Conservation (phyloP, 306 rosid species). For the Vigna trinervia region DNA sequence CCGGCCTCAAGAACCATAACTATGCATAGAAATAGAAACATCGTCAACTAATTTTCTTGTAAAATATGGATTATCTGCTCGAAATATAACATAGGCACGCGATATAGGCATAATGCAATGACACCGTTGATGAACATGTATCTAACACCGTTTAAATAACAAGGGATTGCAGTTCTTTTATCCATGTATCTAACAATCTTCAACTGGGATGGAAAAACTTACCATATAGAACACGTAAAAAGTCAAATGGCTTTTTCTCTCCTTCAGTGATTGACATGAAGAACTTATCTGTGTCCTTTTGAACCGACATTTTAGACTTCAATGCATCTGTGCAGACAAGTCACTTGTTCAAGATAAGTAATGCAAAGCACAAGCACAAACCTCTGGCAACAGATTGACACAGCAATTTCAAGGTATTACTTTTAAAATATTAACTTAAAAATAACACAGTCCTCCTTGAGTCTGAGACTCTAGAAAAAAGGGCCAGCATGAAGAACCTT, state of each 20-base stretch:
- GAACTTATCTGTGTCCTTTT: constrained; percentile 48
- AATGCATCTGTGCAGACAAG: constrained; percentile 53
- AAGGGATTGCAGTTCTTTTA: not conserved
- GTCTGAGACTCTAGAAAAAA: not conserved
- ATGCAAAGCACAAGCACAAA: not conserved
- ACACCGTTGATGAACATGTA: too few species aligned
- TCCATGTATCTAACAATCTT: constrained; percentile 25
- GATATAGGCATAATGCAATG: constrained; percentile 9
- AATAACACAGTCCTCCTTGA: not conserved
- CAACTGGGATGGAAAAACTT: constrained; percentile 10
- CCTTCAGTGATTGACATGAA: constrained; percentile 49
- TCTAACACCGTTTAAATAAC: not conserved
- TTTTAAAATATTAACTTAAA: not conserved
- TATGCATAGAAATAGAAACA: not conserved
- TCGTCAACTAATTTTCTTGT: not conserved
- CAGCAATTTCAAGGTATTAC: not conserved
- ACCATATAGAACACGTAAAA: constrained; percentile 54
- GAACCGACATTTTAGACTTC: constrained; percentile 46
- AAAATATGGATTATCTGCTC: not conserved
- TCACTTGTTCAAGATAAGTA: constrained; percentile 26
- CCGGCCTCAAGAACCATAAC: constrained; percentile 8
- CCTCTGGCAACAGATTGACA: constrained; percentile 12
- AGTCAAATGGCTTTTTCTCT: constrained; percentile 55
- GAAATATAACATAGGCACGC: not conserved
- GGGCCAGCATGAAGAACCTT: not conserved